phyloP scores from a whole-genome alignment of 2,329 filamentous ascomycete species.

The Myriosclerotinia scirpicola region DNA sequence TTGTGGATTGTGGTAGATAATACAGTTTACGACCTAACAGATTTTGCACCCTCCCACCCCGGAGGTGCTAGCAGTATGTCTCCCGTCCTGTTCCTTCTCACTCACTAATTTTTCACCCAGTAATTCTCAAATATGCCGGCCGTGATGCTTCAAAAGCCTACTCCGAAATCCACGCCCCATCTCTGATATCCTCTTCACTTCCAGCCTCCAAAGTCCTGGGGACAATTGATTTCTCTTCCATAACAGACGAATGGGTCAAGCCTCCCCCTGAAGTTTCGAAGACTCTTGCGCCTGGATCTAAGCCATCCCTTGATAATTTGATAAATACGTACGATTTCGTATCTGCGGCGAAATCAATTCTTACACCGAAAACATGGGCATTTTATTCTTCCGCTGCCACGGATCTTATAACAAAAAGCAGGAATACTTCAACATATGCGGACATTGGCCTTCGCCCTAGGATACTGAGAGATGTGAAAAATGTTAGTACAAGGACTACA shows the following conservation, averaged over 20 bases:
- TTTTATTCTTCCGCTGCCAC: conserved; percentile 68
- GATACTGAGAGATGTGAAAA: conserved; percentile 56
- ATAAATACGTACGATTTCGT: conserved; percentile 64
- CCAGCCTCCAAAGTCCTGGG: conserved; percentile 50
- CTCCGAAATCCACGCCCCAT: conserved; percentile 52
- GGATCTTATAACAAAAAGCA: conserved; percentile 63
- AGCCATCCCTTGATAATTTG: conserved; percentile 50
- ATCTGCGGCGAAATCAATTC: conserved; percentile 52
- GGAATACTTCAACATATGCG: conserved; percentile 56
- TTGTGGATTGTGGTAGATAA: conserved; percentile 70
- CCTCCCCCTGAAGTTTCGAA: conserved; percentile 41
- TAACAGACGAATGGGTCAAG: conserved; percentile 51
- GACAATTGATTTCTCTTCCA: conserved; percentile 48
- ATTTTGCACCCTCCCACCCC: conserved; percentile 64
- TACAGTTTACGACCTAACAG: conserved; percentile 66
- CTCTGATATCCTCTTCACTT: conserved; percentile 47
- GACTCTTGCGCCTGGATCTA: conserved; percentile 28
- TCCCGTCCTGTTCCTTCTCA: conserved; percentile 6
- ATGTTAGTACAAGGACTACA: conserved; percentile 51
- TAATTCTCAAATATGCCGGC: conserved; percentile 53
- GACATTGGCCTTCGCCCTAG: conserved; percentile 60
- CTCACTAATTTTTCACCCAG: conserved; percentile 30
- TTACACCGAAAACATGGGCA: conserved; percentile 66
- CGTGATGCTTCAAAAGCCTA: conserved; percentile 55
- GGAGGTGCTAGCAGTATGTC: conserved; percentile 55